These are phyloP conservation scores for Fusarium fracticaudum DNA, from an alignment of 2,329 filamentous ascomycete genomes.

Conservation along the genomic window DNA sequence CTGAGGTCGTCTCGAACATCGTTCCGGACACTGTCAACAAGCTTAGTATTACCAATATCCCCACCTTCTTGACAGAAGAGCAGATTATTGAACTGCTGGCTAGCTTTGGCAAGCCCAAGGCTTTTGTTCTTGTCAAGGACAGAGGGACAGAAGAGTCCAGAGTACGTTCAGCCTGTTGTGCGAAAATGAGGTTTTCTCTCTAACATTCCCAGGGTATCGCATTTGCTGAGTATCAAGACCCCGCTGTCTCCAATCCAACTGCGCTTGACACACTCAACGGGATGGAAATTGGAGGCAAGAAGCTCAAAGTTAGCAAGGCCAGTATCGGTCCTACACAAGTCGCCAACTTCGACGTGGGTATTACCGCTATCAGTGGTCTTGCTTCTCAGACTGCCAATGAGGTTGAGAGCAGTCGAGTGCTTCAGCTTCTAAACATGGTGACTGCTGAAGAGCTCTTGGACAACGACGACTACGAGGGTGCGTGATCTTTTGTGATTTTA, in stretches of 20 bases:
- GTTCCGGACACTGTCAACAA: constrained; percentile 96
- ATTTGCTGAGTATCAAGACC: constrained; percentile 93
- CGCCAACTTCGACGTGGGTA: constrained; percentile 90
- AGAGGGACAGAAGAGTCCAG: constrained; percentile 84
- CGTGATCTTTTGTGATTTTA: constrained; percentile 30
- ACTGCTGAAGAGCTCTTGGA: constrained; percentile 95
- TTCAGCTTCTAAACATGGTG: constrained; percentile 98
- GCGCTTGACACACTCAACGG: constrained; percentile 92
- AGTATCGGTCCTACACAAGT: constrained; percentile 96
- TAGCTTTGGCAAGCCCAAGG: constrained; percentile 92
- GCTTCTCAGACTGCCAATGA: constrained; percentile 86
- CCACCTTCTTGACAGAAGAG: constrained; percentile 86
- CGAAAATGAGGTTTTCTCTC: constrained; percentile 2
- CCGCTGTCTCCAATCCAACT: constrained; percentile 75
- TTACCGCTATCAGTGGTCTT: constrained; percentile 97
- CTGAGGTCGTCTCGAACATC: constrained; percentile 78
- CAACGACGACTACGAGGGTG: constrained; percentile 94
- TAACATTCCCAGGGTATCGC: constrained; percentile 78
- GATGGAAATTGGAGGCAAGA: constrained; percentile 90
- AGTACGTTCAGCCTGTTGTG: constrained; percentile 62
- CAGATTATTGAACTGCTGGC: constrained; percentile 90
- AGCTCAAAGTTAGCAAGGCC: constrained; percentile 86
- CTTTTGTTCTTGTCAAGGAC: constrained; percentile 91
- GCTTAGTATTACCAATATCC: constrained; percentile 91
- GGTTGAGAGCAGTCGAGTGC: constrained; percentile 81